Base-by-base conservation (phyloP, 2,329 filamentous ascomycete genomes). In the Calonectria multiphialidica region DNA sequence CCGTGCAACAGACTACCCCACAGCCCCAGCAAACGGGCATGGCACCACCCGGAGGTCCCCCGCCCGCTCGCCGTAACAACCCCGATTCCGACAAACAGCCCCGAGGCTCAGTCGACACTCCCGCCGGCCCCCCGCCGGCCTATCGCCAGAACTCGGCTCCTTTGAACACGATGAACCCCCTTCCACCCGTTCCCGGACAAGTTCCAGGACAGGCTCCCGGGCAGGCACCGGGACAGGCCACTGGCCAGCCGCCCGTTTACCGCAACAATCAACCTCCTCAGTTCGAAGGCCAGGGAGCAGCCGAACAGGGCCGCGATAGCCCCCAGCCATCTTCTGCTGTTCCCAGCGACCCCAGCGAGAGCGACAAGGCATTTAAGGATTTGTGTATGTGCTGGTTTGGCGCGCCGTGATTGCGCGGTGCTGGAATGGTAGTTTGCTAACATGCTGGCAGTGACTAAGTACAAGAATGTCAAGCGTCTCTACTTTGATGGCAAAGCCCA, bases 391-490 rank as follows among this genome's bases (percentile, higher is more conserved):
- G 44, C 71, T 72, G 72, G 28, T 42, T 8, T 8, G 1, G 25
- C 15, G 23, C 30, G 30, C 37, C n/a, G 33, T 21, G 9, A 23
- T 2, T 18, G 12, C 13, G 18, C 30, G 16, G 35, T 25, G 6
- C 12, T 3, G 12, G 15, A 50, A n/a, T 21, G n/a, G 16, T 45
- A 3, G 5, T 50, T 59, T 66, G 61, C 69, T 74, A 33, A 76
- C 74, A 64, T 5, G 53, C 84, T 25, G 80, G 65, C 75, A 98
- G 96, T 97, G 80, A 92, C 91, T 77, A 99, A 99, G 86, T 99
- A 99, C 83, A 97, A 97, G 83, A 98, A 98, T 82, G 96, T 99
- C 70, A 99, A 99, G 87, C 93, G 95, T 68, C 94, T 98, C 79
- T 99, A 98, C 82, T 98, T 98, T 83, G 97, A 98, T 75, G 95